Evolutionary conservation across 2,329 filamentous ascomycete genomes (phyloP).

Genomic region (Thelonectria olida): DNA sequence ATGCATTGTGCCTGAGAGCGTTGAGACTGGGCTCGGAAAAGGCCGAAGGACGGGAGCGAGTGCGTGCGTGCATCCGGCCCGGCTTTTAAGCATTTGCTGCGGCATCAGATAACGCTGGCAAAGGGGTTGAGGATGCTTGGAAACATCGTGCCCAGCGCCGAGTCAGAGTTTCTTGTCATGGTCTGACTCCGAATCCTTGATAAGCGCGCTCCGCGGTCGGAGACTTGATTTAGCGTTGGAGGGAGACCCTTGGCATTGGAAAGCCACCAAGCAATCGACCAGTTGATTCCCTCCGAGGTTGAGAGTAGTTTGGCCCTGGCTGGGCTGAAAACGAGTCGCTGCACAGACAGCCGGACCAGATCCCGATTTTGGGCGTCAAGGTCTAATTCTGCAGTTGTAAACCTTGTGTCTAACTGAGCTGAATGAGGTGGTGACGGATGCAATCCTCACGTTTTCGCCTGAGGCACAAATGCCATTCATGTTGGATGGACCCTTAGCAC

Average conservation of each 20-base stretch:
- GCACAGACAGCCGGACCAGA: no score
- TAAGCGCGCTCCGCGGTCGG: conserved; percentile 17
- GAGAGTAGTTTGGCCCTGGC: no score
- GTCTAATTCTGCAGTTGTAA: no score
- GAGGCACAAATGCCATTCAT: neutral
- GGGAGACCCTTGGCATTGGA: neutral
- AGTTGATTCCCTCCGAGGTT: no score
- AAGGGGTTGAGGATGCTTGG: neutral
- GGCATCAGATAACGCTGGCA: neutral
- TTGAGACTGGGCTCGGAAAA: no score
- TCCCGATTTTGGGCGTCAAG: no score
- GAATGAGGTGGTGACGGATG: no score
- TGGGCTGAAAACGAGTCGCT: no score
- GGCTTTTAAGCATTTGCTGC: no score
- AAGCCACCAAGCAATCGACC: neutral
- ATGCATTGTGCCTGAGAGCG: no score
- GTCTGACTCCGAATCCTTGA: neutral
- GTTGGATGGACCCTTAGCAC: neutral
- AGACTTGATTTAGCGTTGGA: conserved; percentile 4
- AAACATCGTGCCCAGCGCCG: neutral
- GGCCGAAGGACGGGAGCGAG: no score
- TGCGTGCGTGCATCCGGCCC: neutral
- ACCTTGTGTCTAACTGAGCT: neutral
- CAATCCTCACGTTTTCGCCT: neutral
- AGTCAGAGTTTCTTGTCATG: neutral